Conservation (phyloP, 2,329 filamentous ascomycete species). For the Xylariaceae sp. region DNA sequence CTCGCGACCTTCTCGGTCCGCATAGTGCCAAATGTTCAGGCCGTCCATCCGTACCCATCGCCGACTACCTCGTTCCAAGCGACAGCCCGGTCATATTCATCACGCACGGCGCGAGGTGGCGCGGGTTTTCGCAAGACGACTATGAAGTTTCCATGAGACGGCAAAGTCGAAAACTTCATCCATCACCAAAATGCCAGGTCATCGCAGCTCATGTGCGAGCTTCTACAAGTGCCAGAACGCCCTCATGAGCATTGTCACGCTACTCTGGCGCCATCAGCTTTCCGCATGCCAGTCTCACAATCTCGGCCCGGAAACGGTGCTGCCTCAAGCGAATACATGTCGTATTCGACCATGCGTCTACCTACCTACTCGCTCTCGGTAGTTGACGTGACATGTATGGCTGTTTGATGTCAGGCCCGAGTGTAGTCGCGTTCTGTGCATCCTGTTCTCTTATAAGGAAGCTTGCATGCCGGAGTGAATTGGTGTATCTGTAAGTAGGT, state of each 20-base stretch:
- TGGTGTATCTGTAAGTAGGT: too few relatives aligned
- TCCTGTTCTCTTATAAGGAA: too few relatives aligned
- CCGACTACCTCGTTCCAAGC: slow-evolving; percentile 12
- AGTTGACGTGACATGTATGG: too few relatives aligned
- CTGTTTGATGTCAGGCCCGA: too few relatives aligned
- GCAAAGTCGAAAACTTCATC: slow-evolving; percentile 9
- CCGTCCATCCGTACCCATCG: slow-evolving; percentile 10
- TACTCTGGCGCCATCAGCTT: slow-evolving; percentile 16
- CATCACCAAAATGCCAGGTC: slow-evolving; percentile 17
- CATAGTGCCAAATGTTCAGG: slow-evolving; percentile 19
- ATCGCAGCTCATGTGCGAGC: slow-evolving; percentile 17
- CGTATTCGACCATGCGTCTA: too few relatives aligned
- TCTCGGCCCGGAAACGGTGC: too few relatives aligned
- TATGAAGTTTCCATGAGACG: slow-evolving; percentile 13
- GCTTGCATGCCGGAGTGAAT: too few relatives aligned
- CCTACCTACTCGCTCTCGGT: too few relatives aligned
- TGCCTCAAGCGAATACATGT: too few relatives aligned
- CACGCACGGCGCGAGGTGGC: slow-evolving; percentile 15
- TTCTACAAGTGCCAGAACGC: slow-evolving; percentile 8
- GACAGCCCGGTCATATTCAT: slow-evolving; percentile 16
- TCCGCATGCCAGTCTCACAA: too few relatives aligned
- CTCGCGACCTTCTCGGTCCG: slow-evolving; percentile 18
- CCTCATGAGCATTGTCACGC: slow-evolving; percentile 11
- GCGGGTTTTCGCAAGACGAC: slow-evolving; percentile 14
- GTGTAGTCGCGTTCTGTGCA: too few relatives aligned